Base-by-base conservation (phyloP, 2,329 filamentous ascomycete species). In the Ustulina deusta region DNA sequence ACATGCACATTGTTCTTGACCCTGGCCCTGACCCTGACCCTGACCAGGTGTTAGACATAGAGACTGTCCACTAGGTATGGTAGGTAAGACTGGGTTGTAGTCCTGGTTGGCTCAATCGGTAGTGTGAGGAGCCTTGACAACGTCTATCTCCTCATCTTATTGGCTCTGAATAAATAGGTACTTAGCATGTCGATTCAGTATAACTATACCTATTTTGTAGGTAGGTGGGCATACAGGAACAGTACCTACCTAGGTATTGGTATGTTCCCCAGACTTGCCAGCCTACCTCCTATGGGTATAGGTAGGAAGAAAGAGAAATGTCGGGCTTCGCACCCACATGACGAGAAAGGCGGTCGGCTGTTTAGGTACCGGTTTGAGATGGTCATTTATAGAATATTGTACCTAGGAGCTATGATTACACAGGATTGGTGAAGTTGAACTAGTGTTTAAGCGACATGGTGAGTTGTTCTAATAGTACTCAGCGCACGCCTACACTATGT, bases 61-160 rank as follows among this genome's bases (percentile, higher is more conserved):
- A 38, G 20, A 52, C 27, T 34, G 17, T n/a, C n/a, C n/a, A n/a
- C n/a, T 22, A 46, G 17, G 40, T 42, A 46, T 9, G 13, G 11
- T 25, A 52, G 20, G 9, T 48, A n/a, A 63, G 34, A 58, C 44
- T 44, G 44, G 34, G 27, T 20, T 52, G 55, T 46, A 40, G 40
- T 49, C 20, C 42, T 55, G 22, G 54, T 44, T 29, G 29, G 22
- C 48, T 55, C 29, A 48, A 40, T 52, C 36, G 46, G 27, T 36
- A 29, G 46, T 15, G 46, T 3, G 17, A 34, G 11, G 48, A 38
- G 46, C 49, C 27, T 51, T 17, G 46, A 59, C 55, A 17, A 22
- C 36, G 13, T 42, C 15, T 27, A 52, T 52, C 32, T 57, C 34
- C 20, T 25, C 46, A 38, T 49, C 27, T 38, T 42, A 49, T 46